Percentiles rank a stretch among this genome's conserved stretches.
phyloP scores from a whole-genome alignment of 345 rosid species.

The Draba incana region DNA sequence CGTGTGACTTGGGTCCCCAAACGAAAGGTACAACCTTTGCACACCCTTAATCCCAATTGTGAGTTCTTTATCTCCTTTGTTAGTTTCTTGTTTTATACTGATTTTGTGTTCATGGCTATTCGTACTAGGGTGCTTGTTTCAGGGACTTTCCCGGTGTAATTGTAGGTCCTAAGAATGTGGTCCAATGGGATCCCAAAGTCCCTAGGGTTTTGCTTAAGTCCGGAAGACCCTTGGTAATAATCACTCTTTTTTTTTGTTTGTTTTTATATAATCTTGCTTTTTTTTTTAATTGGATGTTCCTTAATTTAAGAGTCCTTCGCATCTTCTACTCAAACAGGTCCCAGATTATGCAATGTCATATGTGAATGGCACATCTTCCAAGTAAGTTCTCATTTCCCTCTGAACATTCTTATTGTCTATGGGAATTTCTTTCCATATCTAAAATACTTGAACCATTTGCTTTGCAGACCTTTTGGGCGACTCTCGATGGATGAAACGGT shows the following conservation, averaged over 20 bases:
- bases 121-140: conserved; percentile 60
- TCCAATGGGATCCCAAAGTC: conserved; percentile 50
- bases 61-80: not conserved
- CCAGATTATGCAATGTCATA: conserved; percentile 44
- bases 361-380: conserved; percentile 44
- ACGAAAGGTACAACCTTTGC: conserved; percentile 26
- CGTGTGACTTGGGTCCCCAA: conserved; percentile 39
- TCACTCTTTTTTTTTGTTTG: not conserved
- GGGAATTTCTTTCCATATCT: not conserved
- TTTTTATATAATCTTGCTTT: not conserved
- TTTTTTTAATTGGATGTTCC: not conserved
- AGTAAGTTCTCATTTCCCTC: conserved; percentile 27
- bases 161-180: conserved; percentile 49
- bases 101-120: not conserved
- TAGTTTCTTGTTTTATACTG: not conserved
- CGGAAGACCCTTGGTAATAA: conserved; percentile 55
- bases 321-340: conserved; percentile 26
- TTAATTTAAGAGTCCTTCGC: not conserved
- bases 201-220: conserved; percentile 46
- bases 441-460: not conserved
- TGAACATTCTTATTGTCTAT: not conserved
- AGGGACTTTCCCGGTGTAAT: conserved; percentile 66
- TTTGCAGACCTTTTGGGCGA: conserved; percentile 71
- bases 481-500: conserved; percentile 93
- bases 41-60: conserved; percentile 1